Evolutionary conservation across 1,284 basidiomycete genomes (phyloP).

Genomic region (Irpex sp.): DNA sequence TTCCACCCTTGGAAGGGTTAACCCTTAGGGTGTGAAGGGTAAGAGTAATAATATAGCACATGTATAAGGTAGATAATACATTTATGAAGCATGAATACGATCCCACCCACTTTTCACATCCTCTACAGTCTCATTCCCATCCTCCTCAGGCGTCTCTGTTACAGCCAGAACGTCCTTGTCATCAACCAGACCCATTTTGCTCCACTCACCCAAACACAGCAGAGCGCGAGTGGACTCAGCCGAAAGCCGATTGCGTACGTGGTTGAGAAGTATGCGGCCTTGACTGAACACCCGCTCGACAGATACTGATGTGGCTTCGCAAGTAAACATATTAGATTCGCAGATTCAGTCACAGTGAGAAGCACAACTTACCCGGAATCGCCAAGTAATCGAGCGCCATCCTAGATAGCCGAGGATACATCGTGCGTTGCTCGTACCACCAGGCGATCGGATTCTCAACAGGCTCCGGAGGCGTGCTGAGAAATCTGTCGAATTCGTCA

Average conservation of each 20-base stretch:
- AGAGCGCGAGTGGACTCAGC: slow-evolving; percentile 23
- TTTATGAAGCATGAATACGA: slow-evolving; percentile 16
- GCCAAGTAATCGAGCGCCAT: slow-evolving; percentile 28
- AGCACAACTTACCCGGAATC: slow-evolving; percentile 28
- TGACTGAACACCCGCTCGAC: slow-evolving; percentile 2
- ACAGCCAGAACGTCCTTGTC: slow-evolving; percentile 19
- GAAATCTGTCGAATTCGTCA: slow-evolving; percentile 20
- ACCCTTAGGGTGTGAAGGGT: not conserved
- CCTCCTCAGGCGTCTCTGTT: slow-evolving; percentile 11
- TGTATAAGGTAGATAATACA: not conserved
- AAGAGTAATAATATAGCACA: not conserved
- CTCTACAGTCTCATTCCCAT: slow-evolving; percentile 12
- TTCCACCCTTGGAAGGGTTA: not conserved
- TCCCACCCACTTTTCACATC: slow-evolving; percentile 19
- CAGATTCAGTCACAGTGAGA: not conserved
- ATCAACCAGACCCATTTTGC: slow-evolving; percentile 18
- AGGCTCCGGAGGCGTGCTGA: slow-evolving; percentile 7
- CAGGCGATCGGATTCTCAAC: slow-evolving; percentile 21
- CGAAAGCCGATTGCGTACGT: slow-evolving; percentile 25
- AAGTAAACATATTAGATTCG: not conserved
- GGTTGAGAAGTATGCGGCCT: slow-evolving; percentile 24
- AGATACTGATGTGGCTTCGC: slow-evolving; percentile 26
- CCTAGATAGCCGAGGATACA: slow-evolving; percentile 23
- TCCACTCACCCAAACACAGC: slow-evolving; percentile 28
- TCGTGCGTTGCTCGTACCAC: slow-evolving; percentile 21